Percentiles rank a stretch among this genome's conserved stretches.
Evolutionary conservation across 169 alveolate species (phyloP).

Genomic region (Cardiosporidium cionae): DNA sequence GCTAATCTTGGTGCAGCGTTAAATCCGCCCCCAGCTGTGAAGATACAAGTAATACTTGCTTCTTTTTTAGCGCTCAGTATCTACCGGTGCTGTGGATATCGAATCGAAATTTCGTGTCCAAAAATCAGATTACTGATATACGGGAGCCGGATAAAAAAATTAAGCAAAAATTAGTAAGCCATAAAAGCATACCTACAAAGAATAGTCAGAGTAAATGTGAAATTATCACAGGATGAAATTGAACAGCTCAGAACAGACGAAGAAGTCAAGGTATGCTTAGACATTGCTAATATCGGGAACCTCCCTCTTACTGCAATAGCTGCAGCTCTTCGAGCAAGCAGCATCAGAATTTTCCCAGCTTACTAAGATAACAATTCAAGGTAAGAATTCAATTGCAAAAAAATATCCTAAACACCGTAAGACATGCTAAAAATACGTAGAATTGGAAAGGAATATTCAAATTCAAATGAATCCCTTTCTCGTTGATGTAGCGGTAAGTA

Average conservation of each 20-base stretch:
- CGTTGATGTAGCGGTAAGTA: slow-evolving; percentile 20
- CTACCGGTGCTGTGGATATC: too few relatives aligned
- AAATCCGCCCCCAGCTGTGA: slow-evolving; percentile 17
- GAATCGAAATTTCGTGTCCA: too few relatives aligned
- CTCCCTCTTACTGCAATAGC: not conserved
- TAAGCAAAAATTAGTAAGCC: slow-evolving; percentile 21
- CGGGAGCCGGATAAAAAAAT: slow-evolving; percentile 16
- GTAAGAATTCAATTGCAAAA: too few relatives aligned
- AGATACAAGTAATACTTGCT: not conserved
- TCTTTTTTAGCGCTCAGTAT: too few relatives aligned
- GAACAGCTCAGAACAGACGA: slow-evolving; percentile 31
- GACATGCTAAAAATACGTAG: not conserved
- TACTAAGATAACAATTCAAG: slow-evolving; percentile 22
- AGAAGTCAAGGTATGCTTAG: slow-evolving; percentile 8
- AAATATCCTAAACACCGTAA: not conserved
- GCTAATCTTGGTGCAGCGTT: slow-evolving; percentile 10
- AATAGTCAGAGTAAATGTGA: not conserved
- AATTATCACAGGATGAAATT: slow-evolving; percentile 13
- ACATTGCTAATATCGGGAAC: not conserved
- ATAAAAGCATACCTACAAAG: not conserved
- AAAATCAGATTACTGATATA: slow-evolving; percentile 15
- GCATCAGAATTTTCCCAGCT: slow-evolving; percentile 24
- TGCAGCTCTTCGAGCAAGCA: slow-evolving; percentile 30
- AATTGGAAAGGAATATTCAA: slow-evolving; percentile 24
- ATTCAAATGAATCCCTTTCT: slow-evolving; percentile 35